phyloP scores from a whole-genome alignment of 1,284 basidiomycete species.

The Schizophyllum amplum region DNA sequence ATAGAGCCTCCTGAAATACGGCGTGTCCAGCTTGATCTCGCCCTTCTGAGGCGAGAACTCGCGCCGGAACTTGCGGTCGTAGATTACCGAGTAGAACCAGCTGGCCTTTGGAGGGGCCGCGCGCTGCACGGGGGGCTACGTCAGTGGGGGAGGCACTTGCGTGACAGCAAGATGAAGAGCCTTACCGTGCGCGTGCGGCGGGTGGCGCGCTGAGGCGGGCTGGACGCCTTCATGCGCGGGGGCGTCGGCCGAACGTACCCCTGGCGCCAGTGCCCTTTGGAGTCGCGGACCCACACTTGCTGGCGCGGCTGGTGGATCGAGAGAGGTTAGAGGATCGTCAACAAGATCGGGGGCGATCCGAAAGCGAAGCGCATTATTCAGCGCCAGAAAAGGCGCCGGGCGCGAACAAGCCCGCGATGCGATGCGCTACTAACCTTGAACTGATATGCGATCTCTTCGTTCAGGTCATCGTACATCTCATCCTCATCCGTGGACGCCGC shows the following conservation, averaged over 20 bases:
- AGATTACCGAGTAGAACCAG: not conserved
- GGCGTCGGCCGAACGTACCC: not conserved
- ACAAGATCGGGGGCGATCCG: not conserved
- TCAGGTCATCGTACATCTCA: not conserved
- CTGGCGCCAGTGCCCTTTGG: not conserved
- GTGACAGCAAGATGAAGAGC: not conserved
- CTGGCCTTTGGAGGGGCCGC: not conserved
- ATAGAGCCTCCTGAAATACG: not conserved
- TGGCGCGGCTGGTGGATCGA: not conserved
- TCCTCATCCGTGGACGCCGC: not conserved
- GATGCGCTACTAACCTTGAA: not conserved
- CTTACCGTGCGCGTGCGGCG: not conserved
- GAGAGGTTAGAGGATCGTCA: not conserved
- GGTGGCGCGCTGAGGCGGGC: not conserved
- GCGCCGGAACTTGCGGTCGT: not conserved
- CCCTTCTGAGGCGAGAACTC: not conserved
- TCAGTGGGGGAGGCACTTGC: not conserved
- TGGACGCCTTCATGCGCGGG: not conserved
- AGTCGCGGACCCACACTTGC: not conserved
- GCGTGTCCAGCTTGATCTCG: not conserved
- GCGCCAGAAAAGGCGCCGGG: not conserved
- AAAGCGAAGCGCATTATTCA: not conserved
- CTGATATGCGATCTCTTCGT: not conserved
- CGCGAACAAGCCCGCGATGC: not conserved
- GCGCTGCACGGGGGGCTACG: not conserved